phyloP scores from a whole-genome alignment of 352 stramenopile species.

The Phytophthora chlamydospora region DNA sequence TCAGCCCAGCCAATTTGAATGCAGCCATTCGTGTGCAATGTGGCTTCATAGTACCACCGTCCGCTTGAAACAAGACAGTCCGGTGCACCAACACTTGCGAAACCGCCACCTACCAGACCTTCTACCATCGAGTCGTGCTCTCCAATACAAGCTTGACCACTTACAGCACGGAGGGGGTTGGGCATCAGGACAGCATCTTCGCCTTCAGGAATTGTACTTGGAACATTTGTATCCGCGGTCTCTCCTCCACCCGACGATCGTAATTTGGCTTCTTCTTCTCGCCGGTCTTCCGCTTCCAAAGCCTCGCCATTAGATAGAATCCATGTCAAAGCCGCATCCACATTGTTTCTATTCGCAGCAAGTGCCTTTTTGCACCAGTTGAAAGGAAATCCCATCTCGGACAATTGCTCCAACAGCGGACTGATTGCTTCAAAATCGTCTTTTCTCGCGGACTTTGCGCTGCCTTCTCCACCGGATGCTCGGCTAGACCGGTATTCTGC shows the following conservation, averaged over 20 bases:
- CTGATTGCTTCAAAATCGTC: slow-evolving; percentile 71
- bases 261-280: slow-evolving; percentile 80
- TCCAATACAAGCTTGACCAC: slow-evolving; percentile 85
- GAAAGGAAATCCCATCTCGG: slow-evolving; percentile 93
- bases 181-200: slow-evolving; percentile 55
- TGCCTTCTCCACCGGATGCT: slow-evolving; percentile 25
- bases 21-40: slow-evolving; percentile 91
- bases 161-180: slow-evolving; percentile 84
- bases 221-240: slow-evolving; percentile 28
- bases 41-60: slow-evolving; percentile 94
- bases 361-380: slow-evolving; percentile 93
- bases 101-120: slow-evolving; percentile 83
- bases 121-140: slow-evolving; percentile 88
- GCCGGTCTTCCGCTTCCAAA: slow-evolving; percentile 86
- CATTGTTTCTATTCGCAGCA: slow-evolving; percentile 88
- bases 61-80: slow-evolving; percentile 82
- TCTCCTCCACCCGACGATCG: slow-evolving; percentile 37
- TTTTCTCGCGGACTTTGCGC: slow-evolving; percentile 39
- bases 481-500: slow-evolving; percentile 73
- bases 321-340: slow-evolving; percentile 92
- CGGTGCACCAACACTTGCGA: slow-evolving; percentile 83
- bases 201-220: slow-evolving; percentile 31
- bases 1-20: slow-evolving; percentile 96
- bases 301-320: slow-evolving; percentile 92
- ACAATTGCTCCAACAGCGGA: slow-evolving; percentile 85